A percentile compares a stretch with the other conserved stretches of the same genome.
Conservation (phyloP, 208 protist species). For the Lotmaria passim region DNA sequence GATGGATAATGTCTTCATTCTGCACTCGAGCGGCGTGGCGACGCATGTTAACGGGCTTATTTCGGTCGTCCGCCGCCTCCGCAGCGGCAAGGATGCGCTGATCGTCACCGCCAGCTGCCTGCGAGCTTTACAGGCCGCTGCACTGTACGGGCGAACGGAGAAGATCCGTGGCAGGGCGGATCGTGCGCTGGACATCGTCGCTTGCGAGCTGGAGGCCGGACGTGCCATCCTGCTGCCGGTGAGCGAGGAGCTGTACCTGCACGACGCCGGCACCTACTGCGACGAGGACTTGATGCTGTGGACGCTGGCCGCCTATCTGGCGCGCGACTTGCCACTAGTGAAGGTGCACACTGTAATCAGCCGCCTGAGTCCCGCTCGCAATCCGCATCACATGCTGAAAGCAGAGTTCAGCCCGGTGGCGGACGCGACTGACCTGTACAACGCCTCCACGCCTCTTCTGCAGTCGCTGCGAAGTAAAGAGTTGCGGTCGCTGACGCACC, state of each 20-base stretch:
- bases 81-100: conserved; percentile 79
- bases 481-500: conserved; percentile 66
- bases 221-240: conserved; percentile 64
- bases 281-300: conserved; percentile 91
- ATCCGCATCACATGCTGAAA: conserved; percentile 74
- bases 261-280: conserved; percentile 84
- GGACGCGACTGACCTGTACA: conserved; percentile 54
- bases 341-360: conserved; percentile 82
- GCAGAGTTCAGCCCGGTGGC: conserved; percentile 58
- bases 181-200: conserved; percentile 70
- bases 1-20: conserved; percentile 77
- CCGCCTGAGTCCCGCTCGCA: conserved; percentile 42
- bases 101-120: conserved; percentile 72
- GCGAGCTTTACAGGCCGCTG: conserved; percentile 44
- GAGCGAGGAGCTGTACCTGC: conserved; percentile 78
- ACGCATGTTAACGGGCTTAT: conserved; percentile 56
- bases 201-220: conserved; percentile 74
- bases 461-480: conserved; percentile 67
- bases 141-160: conserved; percentile 35
- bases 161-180: conserved; percentile 36
- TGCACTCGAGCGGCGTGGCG: conserved; percentile 73
- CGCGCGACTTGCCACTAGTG: conserved; percentile 78
- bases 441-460: conserved; percentile 62
- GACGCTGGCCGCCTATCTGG: conserved; percentile 81
- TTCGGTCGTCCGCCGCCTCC: conserved; percentile 57